Evolutionary conservation across 495 filamentous ascomycete genomes (phyloP).

Genomic region (Sordaria brevicollis): DNA sequence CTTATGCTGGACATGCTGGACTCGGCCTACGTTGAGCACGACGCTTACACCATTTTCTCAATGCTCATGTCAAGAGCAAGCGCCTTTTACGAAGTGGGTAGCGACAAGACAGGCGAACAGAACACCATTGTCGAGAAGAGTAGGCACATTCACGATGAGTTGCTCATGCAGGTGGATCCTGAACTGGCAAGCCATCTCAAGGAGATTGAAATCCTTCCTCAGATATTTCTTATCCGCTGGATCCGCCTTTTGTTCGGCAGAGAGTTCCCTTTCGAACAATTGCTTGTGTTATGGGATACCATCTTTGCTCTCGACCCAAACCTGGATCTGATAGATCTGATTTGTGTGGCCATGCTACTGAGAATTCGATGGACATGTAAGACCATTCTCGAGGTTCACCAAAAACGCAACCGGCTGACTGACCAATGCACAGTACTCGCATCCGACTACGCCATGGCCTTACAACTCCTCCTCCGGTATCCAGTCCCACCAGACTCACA

Average conservation of each 20-base stretch:
- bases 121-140: constrained; percentile 78
- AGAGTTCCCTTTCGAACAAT: constrained; percentile 81
- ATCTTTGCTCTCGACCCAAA: constrained; percentile 81
- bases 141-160: constrained; percentile 72
- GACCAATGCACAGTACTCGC: constrained; percentile 52
- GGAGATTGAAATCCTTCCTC: constrained; percentile 82
- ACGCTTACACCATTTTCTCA: constrained; percentile 78
- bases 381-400: constrained; percentile 16
- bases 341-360: constrained; percentile 90
- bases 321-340: constrained; percentile 73
- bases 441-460: constrained; percentile 73
- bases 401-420: constrained; percentile 1
- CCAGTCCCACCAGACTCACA: constrained; percentile 52
- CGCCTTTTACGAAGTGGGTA: constrained; percentile 68
- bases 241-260: constrained; percentile 86
- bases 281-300: constrained; percentile 79
- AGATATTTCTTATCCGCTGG: constrained; percentile 96
- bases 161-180: constrained; percentile 66
- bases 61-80: constrained; percentile 79
- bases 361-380: constrained; percentile 83
- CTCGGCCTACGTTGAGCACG: constrained; percentile 68
- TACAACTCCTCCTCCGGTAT: constrained; percentile 76
- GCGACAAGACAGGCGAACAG: constrained; percentile 24
- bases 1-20: constrained; percentile 59
- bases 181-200: constrained; percentile 74